Evolutionary conservation across 2,329 filamentous ascomycete species (phyloP).

Genomic region (Nigrospora osmanthi): DNA sequence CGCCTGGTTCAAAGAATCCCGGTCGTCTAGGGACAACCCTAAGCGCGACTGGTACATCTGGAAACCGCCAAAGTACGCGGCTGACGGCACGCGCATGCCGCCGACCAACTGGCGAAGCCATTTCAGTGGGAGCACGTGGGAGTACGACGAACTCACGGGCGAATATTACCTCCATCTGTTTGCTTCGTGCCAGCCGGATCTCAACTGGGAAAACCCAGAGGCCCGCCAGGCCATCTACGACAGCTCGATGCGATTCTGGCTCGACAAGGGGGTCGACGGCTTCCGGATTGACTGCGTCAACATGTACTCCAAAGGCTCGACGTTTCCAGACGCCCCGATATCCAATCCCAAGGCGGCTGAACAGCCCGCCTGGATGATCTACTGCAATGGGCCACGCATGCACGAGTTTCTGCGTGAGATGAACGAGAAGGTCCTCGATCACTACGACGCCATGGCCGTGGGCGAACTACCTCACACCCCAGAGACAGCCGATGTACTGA

Average conservation of each 20-base stretch:
- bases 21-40: conserved; percentile 37
- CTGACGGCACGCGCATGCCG: conserved; percentile 36
- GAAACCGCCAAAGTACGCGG: conserved; percentile 39
- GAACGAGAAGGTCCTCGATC: conserved; percentile 33
- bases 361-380: conserved; percentile 32
- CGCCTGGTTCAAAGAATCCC: conserved; percentile 48
- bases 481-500: conserved; percentile 32
- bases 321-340: conserved; percentile 39
- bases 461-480: conserved; percentile 43
- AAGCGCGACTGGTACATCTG: conserved; percentile 61
- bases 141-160: conserved; percentile 39
- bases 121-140: conserved; percentile 40
- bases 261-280: conserved; percentile 57
- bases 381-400: conserved; percentile 47
- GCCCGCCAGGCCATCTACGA: conserved; percentile 56
- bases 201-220: conserved; percentile 67
- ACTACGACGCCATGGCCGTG: conserved; percentile 48
- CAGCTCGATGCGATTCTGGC: conserved; percentile 62
- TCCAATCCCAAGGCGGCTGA: conserved; percentile 20
- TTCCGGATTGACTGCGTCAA: conserved; percentile 65
- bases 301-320: conserved; percentile 34
- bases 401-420: conserved; percentile 44
- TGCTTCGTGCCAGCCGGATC: conserved; percentile 61
- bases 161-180: conserved; percentile 57
- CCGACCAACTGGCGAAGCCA: conserved; percentile 50